Percentiles rank a stretch among this genome's conserved stretches.
phyloP scores from a whole-genome alignment of 257 asterid species.

The Primulina eburnea region DNA sequence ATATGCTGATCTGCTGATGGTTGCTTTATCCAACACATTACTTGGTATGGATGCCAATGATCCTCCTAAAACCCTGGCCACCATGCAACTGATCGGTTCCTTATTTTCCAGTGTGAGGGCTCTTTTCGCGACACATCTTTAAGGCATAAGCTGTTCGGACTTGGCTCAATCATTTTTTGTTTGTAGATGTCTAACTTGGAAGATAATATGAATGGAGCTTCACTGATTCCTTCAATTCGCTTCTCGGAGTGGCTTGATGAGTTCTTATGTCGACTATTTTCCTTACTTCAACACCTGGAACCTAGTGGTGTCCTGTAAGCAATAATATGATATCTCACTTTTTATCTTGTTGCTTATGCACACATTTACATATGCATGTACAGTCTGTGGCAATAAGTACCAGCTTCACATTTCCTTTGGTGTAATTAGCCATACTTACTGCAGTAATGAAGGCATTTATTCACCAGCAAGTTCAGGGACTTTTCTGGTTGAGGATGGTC shows the following conservation, averaged over 20 bases:
- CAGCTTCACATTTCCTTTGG: slow-evolving; percentile 26
- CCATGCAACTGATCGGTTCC: slow-evolving; percentile 95
- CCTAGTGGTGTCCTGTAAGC: slow-evolving; percentile 88
- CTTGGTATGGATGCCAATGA: slow-evolving; percentile 99
- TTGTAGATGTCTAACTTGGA: slow-evolving; percentile 83
- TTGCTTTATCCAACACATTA: slow-evolving; percentile 83
- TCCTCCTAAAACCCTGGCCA: slow-evolving; percentile 98
- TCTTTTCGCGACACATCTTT: slow-evolving; percentile 23
- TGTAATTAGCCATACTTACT: slow-evolving; percentile 31
- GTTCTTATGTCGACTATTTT: slow-evolving; percentile 84
- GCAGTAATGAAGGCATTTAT: slow-evolving; percentile 83
- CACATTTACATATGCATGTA: slow-evolving; percentile 5
- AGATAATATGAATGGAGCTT: slow-evolving; percentile 53
- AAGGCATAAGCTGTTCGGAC: slow-evolving; percentile 17
- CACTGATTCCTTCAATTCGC: slow-evolving; percentile 57
- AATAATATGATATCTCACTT: slow-evolving; percentile 30
- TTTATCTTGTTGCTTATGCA: slow-evolving; percentile 18
- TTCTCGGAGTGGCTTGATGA: slow-evolving; percentile 99
- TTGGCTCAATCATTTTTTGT: slow-evolving; percentile 38
- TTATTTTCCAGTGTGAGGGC: slow-evolving; percentile 80
- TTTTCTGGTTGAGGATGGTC: slow-evolving; percentile 92
- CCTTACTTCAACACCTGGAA: slow-evolving; percentile 95
- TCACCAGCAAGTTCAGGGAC: slow-evolving; percentile 82
- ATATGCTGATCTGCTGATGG: slow-evolving; percentile 72
- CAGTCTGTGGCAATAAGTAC: slow-evolving; percentile 15